Evolutionary conservation across 306 rosid genomes (phyloP).

Genomic region (Lathyrus aphaca): DNA sequence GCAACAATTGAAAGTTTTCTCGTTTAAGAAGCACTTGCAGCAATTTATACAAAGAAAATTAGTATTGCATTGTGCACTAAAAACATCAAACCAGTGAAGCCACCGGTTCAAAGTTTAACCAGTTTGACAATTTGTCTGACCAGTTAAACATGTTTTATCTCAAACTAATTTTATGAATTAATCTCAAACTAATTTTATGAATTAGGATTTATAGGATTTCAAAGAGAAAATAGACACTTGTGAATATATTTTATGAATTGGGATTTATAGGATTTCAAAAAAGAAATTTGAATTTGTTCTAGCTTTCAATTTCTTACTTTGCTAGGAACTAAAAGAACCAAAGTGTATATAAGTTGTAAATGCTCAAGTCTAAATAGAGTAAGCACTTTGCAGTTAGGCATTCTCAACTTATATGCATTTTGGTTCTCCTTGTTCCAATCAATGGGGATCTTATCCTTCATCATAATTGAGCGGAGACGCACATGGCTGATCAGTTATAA

Average conservation of each 20-base stretch:
- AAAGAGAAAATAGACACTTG: neutral
- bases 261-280: neutral
- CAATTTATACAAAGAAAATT: constrained; percentile 7
- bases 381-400: neutral
- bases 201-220: neutral
- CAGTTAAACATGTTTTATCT: neutral
- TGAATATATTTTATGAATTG: neutral
- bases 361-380: neutral
- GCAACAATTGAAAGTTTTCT: constrained; percentile 11
- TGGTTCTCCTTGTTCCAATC: neutral
- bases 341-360: neutral
- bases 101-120: neutral
- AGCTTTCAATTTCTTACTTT: neutral
- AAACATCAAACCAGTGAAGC: constrained; percentile 1
- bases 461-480: neutral
- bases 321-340: neutral
- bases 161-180: neutral
- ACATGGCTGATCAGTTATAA: neutral
- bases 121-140: neutral
- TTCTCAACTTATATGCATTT: neutral
- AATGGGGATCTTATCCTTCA: neutral
- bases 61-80: constrained; percentile 13
- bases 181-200: neutral
- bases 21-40: constrained; percentile 9
- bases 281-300: neutral